Evolutionary conservation across 257 asterid genomes (phyloP).

Genomic region (Prunella vulgaris): DNA sequence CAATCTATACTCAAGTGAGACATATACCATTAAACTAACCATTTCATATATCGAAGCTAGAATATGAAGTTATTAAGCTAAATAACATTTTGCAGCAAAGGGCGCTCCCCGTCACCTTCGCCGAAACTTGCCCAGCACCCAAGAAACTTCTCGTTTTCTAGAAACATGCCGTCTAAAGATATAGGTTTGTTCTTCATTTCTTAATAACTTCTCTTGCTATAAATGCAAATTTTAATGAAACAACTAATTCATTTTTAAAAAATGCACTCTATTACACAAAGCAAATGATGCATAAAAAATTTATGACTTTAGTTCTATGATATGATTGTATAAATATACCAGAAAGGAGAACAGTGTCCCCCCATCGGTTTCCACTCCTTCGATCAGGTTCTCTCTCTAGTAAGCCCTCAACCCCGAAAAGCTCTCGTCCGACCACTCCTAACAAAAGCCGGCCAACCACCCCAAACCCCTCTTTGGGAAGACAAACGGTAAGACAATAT

Average conservation of each 20-base stretch:
- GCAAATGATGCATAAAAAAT: too few species aligned
- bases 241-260: background rate
- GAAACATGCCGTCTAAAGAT: conserved; percentile 44
- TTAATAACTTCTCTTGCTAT: background rate
- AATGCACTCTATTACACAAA: background rate
- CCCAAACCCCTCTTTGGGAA: conserved; percentile 58
- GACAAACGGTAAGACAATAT: conserved; percentile 41
- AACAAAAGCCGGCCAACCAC: conserved; percentile 63
- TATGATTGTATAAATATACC: conserved; percentile 22
- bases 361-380: conserved; percentile 75
- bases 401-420: conserved; percentile 64
- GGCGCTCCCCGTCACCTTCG: conserved; percentile 48
- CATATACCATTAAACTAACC: background rate
- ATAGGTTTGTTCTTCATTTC: conserved; percentile 39
- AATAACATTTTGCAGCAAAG: conserved; percentile 37
- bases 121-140: conserved; percentile 43
- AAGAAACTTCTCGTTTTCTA: conserved; percentile 54
- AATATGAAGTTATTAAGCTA: conserved; percentile 13
- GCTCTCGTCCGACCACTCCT: conserved; percentile 69
- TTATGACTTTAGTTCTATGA: too few species aligned
- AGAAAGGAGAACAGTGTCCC: conserved; percentile 76
- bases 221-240: too few species aligned
- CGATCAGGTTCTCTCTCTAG: conserved; percentile 75
- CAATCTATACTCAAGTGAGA: conserved; percentile 46
- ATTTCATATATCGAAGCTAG: background rate